Evolutionary conservation across 2,329 filamentous ascomycete species (phyloP).

Genomic region (Colletotrichum karsti): DNA sequence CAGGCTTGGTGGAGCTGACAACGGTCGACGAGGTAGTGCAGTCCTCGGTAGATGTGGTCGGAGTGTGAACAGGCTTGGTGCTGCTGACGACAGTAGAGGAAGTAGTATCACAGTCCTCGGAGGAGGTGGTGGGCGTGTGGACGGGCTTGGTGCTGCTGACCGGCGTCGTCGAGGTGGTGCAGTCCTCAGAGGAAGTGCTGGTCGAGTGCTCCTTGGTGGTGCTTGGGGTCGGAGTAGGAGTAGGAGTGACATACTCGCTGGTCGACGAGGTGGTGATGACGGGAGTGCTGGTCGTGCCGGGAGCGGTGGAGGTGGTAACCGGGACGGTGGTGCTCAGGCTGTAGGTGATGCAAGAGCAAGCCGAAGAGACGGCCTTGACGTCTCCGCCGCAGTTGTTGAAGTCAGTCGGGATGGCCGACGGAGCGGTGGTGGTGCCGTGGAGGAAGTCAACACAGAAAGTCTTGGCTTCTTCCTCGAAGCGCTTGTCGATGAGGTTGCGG

Average conservation of each 20-base stretch:
- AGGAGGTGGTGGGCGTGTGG: neutral
- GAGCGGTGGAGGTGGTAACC: neutral
- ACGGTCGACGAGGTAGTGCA: neutral
- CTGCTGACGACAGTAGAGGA: neutral
- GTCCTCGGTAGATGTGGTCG: neutral
- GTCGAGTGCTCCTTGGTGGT: neutral
- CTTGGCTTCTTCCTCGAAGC: conserved; percentile 38
- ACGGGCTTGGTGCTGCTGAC: conserved; percentile 4
- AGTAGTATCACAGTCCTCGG: neutral
- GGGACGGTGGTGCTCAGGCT: conserved; percentile 10
- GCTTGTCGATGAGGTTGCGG: conserved; percentile 42
- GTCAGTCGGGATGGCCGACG: conserved; percentile 38
- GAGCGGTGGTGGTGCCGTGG: conserved; percentile 36
- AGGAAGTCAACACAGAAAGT: conserved; percentile 44
- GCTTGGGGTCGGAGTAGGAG: neutral
- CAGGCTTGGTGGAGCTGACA: neutral
- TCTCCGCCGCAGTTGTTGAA: conserved; percentile 39
- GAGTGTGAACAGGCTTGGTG: neutral
- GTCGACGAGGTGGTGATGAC: neutral
- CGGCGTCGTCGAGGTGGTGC: neutral
- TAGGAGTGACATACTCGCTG: neutral
- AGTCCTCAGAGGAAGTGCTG: conserved; percentile 2
- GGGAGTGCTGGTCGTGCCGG: neutral
- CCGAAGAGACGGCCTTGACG: conserved; percentile 37
- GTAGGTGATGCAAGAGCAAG: conserved; percentile 48